phyloP scores from a whole-genome alignment of 306 rosid genomes.

The Pyrus communis region DNA sequence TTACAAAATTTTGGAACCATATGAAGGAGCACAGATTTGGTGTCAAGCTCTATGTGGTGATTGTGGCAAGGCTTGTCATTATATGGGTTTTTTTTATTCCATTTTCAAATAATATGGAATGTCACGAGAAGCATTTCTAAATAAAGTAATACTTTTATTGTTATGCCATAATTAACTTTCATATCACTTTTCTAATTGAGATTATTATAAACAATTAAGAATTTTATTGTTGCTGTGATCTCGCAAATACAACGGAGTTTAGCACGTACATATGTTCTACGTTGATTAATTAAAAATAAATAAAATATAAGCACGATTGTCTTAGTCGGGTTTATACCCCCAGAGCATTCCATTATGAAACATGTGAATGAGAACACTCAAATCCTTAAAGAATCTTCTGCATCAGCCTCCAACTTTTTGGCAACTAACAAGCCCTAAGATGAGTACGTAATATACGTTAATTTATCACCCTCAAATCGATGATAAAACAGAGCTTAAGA shows the following conservation, averaged over 20 bases:
- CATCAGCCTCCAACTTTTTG: conserved; percentile 42
- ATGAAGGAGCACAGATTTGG: not conserved
- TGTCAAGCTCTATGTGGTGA: not conserved
- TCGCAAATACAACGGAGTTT: not conserved
- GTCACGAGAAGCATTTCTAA: conserved; percentile 75
- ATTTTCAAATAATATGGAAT: conserved; percentile 31
- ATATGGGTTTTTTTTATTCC: conserved; percentile 1
- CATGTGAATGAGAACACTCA: conserved; percentile 45
- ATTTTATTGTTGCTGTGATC: not conserved
- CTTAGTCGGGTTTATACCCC: not conserved
- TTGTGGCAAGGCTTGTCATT: conserved; percentile 18
- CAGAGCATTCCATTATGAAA: conserved; percentile 22
- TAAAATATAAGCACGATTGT: conserved; percentile 1
- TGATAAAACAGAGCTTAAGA: not conserved
- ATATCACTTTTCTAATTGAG: not conserved
- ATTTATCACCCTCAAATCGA: not conserved
- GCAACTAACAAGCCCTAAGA: conserved; percentile 30
- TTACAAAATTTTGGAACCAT: not conserved
- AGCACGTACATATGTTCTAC: not conserved
- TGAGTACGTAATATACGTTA: not conserved
- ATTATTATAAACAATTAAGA: not conserved
- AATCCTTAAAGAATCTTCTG: conserved; percentile 36
- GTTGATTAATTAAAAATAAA: not conserved
- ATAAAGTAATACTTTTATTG: conserved; percentile 31
- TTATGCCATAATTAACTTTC: conserved; percentile 11